Conservation (phyloP, 2,329 filamentous ascomycete genomes). For the Fusarium sp. region DNA sequence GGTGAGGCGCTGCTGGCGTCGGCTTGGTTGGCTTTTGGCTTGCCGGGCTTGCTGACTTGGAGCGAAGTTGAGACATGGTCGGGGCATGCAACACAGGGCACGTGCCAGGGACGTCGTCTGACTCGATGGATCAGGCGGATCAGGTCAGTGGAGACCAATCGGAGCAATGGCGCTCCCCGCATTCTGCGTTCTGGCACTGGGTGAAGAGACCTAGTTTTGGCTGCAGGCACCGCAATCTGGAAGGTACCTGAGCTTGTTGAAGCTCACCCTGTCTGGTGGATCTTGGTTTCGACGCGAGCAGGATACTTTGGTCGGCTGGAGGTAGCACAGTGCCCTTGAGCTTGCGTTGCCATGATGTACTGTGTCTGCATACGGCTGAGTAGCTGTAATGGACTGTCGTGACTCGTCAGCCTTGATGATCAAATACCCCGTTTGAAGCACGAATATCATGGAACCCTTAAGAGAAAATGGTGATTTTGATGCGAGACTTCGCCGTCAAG, state of each 20-base stretch:
- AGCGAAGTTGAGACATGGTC: constrained; percentile 42
- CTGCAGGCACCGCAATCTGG: constrained; percentile 29
- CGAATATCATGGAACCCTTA: neutral
- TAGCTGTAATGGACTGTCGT: constrained; percentile 26
- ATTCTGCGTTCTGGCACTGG: constrained; percentile 45
- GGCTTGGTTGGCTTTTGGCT: constrained; percentile 24
- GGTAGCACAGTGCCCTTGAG: constrained; percentile 25
- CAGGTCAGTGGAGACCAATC: constrained; percentile 46
- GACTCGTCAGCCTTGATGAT: constrained; percentile 1
- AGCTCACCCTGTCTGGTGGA: constrained; percentile 38
- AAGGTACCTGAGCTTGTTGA: constrained; percentile 43
- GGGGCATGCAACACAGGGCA: constrained; percentile 40
- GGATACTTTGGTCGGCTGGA: constrained; percentile 30
- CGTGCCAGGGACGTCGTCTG: constrained; percentile 52
- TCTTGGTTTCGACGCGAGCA: constrained; percentile 23
- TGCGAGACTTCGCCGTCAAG: neutral
- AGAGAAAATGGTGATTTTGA: neutral
- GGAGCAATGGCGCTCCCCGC: constrained; percentile 48
- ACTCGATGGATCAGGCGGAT: constrained; percentile 51
- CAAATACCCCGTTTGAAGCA: neutral
- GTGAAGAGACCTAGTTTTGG: constrained; percentile 35
- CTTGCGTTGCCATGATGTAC: constrained; percentile 40
- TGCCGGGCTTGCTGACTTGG: constrained; percentile 23
- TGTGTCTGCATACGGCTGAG: constrained; percentile 22
- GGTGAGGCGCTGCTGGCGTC: constrained; percentile 37